phyloP scores from a whole-genome alignment of 139 green algal genomes.

The Closterium sp. region DNA sequence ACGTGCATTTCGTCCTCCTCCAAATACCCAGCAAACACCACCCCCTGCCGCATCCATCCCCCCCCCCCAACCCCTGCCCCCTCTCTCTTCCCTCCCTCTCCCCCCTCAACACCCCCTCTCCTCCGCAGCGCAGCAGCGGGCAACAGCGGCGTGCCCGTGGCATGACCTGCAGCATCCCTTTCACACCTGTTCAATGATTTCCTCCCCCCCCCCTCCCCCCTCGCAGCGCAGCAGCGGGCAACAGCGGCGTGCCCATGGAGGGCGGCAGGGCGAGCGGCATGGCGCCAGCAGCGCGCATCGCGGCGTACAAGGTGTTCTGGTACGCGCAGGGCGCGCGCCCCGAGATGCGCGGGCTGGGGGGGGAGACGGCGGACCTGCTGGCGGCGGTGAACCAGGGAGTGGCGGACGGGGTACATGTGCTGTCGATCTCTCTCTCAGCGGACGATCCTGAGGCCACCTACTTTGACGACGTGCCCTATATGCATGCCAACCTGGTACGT shows the following conservation, averaged over 20 bases:
- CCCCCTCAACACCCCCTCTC: not conserved
- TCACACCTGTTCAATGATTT: not conserved
- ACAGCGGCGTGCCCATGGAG: not conserved
- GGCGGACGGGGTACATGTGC: conserved; percentile 37
- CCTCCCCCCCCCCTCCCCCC: not conserved
- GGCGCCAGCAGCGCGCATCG: conserved; percentile 72
- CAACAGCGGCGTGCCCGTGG: not conserved
- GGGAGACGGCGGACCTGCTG: conserved; percentile 71
- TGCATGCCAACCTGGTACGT: not conserved
- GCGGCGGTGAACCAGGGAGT: conserved; percentile 53
- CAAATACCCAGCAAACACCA: not conserved
- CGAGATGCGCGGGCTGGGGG: conserved; percentile 88
- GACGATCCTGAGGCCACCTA: not conserved
- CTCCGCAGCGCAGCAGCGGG: not conserved
- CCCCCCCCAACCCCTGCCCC: not conserved
- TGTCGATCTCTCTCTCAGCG: not conserved
- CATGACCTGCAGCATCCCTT: too few relatives aligned
- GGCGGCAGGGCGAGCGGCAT: conserved; percentile 73
- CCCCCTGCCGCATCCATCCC: not conserved
- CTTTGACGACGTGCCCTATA: not conserved
- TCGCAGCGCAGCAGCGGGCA: not conserved
- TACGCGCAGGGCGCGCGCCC: conserved; percentile 66
- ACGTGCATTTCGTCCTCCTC: not conserved
- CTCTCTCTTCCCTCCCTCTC: not conserved
- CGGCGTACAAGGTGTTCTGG: conserved; percentile 29